These are phyloP conservation scores for Curvularia spicifera DNA, from an alignment of 2,329 filamentous ascomycete species.

Conservation along the genomic window DNA sequence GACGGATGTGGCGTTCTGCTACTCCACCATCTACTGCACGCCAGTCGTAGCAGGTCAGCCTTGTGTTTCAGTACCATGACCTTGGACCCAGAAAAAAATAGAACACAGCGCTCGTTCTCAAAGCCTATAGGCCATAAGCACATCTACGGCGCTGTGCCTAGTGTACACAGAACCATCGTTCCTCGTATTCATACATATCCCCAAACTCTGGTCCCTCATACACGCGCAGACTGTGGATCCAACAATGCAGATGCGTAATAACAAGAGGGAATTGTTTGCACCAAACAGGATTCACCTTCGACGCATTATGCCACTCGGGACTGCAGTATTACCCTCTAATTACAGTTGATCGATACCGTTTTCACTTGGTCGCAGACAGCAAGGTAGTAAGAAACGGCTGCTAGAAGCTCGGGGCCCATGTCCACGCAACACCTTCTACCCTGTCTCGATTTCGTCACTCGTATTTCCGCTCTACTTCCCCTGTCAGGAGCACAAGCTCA, in stretches of 20 bases:
- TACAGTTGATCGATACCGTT: neutral
- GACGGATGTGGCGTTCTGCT: slow-evolving; percentile 28
- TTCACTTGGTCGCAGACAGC: neutral
- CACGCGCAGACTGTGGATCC: neutral
- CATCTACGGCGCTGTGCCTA: neutral
- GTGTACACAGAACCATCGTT: neutral
- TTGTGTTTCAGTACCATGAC: slow-evolving; percentile 19
- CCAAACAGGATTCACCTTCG: neutral
- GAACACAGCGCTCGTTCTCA: neutral
- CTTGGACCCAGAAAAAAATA: slow-evolving; percentile 8
- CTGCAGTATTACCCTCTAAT: neutral
- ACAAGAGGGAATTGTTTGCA: neutral
- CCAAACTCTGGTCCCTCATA: neutral
- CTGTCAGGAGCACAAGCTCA: neutral
- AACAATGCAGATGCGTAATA: neutral
- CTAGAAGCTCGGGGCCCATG: neutral
- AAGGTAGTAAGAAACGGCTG: neutral
- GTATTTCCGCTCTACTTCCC: neutral
- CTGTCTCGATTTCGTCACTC: neutral
- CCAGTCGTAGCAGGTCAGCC: slow-evolving; percentile 11
- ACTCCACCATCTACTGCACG: slow-evolving; percentile 7
- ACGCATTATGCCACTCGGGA: neutral
- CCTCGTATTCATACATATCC: neutral
- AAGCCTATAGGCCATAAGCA: neutral
- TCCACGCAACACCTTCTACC: neutral